Evolutionary conservation across 306 rosid genomes (phyloP).

Genomic region (Dalbergia oliveri): DNA sequence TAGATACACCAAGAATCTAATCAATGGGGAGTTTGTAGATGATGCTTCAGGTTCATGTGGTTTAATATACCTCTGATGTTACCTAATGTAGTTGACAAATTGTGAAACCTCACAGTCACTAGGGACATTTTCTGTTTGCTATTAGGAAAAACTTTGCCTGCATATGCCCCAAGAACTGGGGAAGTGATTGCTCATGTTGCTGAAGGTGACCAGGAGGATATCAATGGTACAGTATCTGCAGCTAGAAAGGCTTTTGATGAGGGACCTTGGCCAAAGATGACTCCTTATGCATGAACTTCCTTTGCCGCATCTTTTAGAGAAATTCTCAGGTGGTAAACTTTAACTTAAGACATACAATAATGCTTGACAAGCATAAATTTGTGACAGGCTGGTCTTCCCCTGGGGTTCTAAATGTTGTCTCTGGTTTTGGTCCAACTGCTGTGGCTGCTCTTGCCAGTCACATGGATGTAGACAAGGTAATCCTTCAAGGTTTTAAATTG

Average conservation of each 20-base stretch:
- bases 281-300: slow-evolving; percentile 56
- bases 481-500: background rate
- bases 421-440: slow-evolving; percentile 70
- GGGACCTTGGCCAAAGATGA: slow-evolving; percentile 81
- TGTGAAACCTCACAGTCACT: background rate
- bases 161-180: slow-evolving; percentile 67
- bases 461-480: slow-evolving; percentile 82
- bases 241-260: slow-evolving; percentile 83
- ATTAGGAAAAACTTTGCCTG: slow-evolving; percentile 71
- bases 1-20: slow-evolving; percentile 57
- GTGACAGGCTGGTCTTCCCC: slow-evolving; percentile 81
- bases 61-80: background rate
- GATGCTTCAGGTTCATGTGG: slow-evolving; percentile 63
- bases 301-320: background rate
- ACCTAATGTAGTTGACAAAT: background rate
- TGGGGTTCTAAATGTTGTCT: slow-evolving; percentile 69
- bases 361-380: too few species aligned
- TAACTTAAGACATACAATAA: too few species aligned
- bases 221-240: slow-evolving; percentile 68
- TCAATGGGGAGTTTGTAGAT: slow-evolving; percentile 75
- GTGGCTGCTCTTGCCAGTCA: slow-evolving; percentile 81
- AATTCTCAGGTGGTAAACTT: too few species aligned
- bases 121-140: slow-evolving; percentile 9
- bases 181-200: slow-evolving; percentile 76
- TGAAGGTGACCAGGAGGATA: slow-evolving; percentile 70